These are phyloP conservation scores for Trichophyton rubrum DNA, from an alignment of 2,329 filamentous ascomycete species.

Conservation along the genomic window DNA sequence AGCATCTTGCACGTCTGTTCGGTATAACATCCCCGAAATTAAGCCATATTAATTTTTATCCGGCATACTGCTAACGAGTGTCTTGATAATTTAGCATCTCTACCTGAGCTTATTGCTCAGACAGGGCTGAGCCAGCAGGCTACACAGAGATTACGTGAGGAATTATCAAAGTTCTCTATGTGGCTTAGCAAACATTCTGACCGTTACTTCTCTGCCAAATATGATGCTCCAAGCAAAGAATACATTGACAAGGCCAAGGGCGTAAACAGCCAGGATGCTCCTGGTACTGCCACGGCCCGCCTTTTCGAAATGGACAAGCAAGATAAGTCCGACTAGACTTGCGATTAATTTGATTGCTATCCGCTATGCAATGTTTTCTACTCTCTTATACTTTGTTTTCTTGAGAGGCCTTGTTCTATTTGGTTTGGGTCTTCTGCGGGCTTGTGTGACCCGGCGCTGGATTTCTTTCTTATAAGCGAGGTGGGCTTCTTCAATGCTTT, in stretches of 20 bases:
- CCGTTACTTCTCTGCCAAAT: slow-evolving; percentile 54
- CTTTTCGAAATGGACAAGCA: slow-evolving; percentile 12
- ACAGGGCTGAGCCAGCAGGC: slow-evolving; percentile 96
- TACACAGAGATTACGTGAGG: slow-evolving; percentile 75
- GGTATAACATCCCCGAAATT: slow-evolving; percentile 43
- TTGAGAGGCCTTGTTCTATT: not conserved
- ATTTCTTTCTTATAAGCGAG: not conserved
- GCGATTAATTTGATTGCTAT: not conserved
- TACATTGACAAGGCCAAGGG: slow-evolving; percentile 25
- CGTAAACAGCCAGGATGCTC: slow-evolving; percentile 11
- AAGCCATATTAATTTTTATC: not conserved
- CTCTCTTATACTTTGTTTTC: not conserved
- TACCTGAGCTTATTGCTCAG: slow-evolving; percentile 88
- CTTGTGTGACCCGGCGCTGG: not conserved
- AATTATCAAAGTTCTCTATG: slow-evolving; percentile 70
- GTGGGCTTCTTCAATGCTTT: not conserved
- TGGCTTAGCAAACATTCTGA: slow-evolving; percentile 71
- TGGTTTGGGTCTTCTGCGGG: not conserved
- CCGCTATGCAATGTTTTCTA: not conserved
- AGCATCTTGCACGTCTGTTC: slow-evolving; percentile 79
- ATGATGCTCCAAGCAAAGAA: slow-evolving; percentile 30
- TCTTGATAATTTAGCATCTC: slow-evolving; percentile 48
- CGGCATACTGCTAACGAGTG: slow-evolving; percentile 1
- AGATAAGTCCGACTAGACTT: not conserved
- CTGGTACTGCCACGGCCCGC: slow-evolving; percentile 24